phyloP scores from a whole-genome alignment of 768 basidiomycete genomes.

The Amanita polypyramis region DNA sequence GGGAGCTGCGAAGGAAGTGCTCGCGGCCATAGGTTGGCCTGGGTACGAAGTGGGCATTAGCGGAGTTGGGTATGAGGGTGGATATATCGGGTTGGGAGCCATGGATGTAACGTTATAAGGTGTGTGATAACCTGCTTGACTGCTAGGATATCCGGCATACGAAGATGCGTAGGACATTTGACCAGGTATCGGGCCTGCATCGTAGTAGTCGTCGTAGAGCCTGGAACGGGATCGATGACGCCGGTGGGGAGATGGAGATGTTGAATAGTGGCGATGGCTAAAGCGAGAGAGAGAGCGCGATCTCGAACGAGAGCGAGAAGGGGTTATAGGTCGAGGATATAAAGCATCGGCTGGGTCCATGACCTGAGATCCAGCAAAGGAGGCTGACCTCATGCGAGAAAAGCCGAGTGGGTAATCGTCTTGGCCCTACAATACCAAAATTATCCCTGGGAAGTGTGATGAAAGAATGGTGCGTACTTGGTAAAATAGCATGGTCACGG shows the following conservation, averaged over 20 bases:
- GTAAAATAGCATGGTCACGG: constrained; percentile 50
- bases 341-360: constrained; percentile 21
- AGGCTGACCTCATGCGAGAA: background rate
- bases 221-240: constrained; percentile 11
- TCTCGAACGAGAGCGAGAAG: constrained; percentile 1
- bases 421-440: constrained; percentile 22
- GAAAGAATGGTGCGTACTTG: constrained; percentile 23
- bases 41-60: constrained; percentile 8
- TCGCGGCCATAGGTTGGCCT: constrained; percentile 16
- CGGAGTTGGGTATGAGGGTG: constrained; percentile 24
- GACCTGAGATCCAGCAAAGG: constrained; percentile 21
- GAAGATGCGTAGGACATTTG: constrained; percentile 2
- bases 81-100: constrained; percentile 19
- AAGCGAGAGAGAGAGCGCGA: constrained; percentile 27
- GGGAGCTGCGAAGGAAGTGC: constrained; percentile 2
- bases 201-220: background rate
- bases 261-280: constrained; percentile 11
- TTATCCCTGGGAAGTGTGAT: constrained; percentile 1
- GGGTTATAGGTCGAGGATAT: constrained; percentile 22
- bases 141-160: background rate
- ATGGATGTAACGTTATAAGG: background rate
- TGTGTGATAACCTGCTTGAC: background rate
- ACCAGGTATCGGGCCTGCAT: background rate
- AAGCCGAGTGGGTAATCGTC: constrained; percentile 13
- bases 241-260: constrained; percentile 2